Evolutionary conservation across 2,329 filamentous ascomycete genomes (phyloP), one percentile per base, ranked within the genome.

Genomic region (Sarocladium brachiariae): DNA sequence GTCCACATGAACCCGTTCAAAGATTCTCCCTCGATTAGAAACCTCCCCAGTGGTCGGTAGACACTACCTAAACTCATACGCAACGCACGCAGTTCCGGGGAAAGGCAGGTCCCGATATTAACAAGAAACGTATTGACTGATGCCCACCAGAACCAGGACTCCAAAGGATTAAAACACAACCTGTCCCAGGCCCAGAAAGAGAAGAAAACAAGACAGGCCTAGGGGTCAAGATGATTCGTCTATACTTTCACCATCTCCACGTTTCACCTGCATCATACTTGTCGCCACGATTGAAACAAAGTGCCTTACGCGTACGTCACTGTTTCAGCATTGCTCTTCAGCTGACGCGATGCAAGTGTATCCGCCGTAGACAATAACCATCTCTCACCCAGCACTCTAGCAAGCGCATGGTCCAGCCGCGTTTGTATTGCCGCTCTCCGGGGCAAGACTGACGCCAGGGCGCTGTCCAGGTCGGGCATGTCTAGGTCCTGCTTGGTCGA

Each of bases 401-500:
- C 78, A 83, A 59, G 72, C 74, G 67, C 79, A 83, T 53, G 73
- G 70, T 18, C 77, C 78, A 58, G 69, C 70, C 50, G 70, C 68
- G 59, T 80, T 78, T 53, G 78, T 82, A 68, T 77, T 81, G 54
- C 75, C 69, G 54, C 73, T 76, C 62, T 83, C 79, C 19, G 76
- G 72, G 30, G 70, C 71, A 56, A 82, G 69, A 62, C 71, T 82
- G 58, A 82, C 78, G 41, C 78, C 78, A 38, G 77, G 75, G 63
- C 78, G 75, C 65, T 81, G 77, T 46, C 78, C 78, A 11, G 78
- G 76, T 52, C 91, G 79, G 64, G 91, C 77, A 67, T 91, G 91
- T 66, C 92, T 83, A 56, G 92, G 89, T n/a, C 91, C 92, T 48
- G 84, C 91, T 71, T 97, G 93, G 65, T 99, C 93, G 59, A 97